Evolutionary conservation across 371 early-diverging fungal genomes (phyloP).

Genomic region (Syncephalastrum racemosum): DNA sequence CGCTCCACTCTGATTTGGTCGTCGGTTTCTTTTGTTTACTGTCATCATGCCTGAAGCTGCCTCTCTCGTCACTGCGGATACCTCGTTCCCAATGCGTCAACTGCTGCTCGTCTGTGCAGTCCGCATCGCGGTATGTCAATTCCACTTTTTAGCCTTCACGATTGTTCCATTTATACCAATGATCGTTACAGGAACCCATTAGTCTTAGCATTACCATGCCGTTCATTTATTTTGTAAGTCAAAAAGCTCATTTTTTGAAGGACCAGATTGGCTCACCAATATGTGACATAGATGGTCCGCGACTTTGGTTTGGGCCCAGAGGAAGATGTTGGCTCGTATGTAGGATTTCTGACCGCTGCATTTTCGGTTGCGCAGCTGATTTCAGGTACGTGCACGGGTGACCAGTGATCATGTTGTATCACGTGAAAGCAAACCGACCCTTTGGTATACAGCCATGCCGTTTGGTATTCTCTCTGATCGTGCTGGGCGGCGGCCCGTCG

Average conservation of each 20-base stretch:
- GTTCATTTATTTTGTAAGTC: constrained; percentile 54
- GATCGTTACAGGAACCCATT: constrained; percentile 60
- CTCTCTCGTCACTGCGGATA: too few relatives aligned
- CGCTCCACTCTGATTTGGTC: too few relatives aligned
- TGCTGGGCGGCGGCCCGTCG: constrained; percentile 70
- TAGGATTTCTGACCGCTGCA: constrained; percentile 59
- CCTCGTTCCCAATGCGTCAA: constrained; percentile 23
- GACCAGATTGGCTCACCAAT: too few relatives aligned
- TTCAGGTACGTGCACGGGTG: constrained; percentile 33
- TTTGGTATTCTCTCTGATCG: constrained; percentile 74
- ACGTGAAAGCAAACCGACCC: background rate
- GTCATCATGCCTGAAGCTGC: too few relatives aligned
- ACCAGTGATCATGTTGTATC: background rate
- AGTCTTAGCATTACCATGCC: constrained; percentile 62
- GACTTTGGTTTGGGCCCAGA: constrained; percentile 58
- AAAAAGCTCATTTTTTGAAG: background rate
- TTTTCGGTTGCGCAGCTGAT: constrained; percentile 66
- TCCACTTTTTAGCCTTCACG: background rate
- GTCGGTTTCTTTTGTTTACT: too few relatives aligned
- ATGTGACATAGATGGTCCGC: constrained; percentile 49
- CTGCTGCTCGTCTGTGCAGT: constrained; percentile 54
- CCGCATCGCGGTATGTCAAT: constrained; percentile 41
- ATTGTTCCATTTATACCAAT: constrained; percentile 8
- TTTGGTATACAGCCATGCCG: constrained; percentile 29
- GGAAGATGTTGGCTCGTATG: constrained; percentile 61